phyloP scores from a whole-genome alignment of 2,329 filamentous ascomycete genomes.

The Volutella citrinella region DNA sequence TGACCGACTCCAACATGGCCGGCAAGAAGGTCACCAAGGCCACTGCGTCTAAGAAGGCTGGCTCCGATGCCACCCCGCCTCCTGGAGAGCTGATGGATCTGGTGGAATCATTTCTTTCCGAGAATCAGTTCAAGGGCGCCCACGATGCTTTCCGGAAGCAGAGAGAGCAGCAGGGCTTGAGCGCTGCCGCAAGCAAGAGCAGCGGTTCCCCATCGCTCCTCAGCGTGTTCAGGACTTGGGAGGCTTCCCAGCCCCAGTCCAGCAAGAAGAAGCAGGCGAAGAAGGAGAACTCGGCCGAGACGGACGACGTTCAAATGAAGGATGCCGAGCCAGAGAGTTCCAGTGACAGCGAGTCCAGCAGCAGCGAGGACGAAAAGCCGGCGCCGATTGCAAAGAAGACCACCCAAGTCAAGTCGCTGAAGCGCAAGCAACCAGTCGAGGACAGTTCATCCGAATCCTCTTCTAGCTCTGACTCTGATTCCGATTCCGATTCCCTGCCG shows the following conservation, averaged over 20 bases:
- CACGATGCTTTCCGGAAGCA: slow-evolving; percentile 63
- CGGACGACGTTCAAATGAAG: slow-evolving; percentile 46
- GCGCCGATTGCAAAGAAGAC: slow-evolving; percentile 18
- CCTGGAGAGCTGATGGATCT: slow-evolving; percentile 64
- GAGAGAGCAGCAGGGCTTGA: slow-evolving; percentile 51
- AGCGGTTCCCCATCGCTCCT: slow-evolving; percentile 40
- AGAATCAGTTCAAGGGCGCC: slow-evolving; percentile 62
- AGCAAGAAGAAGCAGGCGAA: slow-evolving; percentile 18
- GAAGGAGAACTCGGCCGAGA: slow-evolving; percentile 17
- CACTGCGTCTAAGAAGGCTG: slow-evolving; percentile 16
- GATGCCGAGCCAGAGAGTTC: slow-evolving; percentile 34
- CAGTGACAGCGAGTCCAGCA: slow-evolving; percentile 29
- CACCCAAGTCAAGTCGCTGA: slow-evolving; percentile 30
- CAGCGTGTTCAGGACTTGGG: slow-evolving; percentile 50
- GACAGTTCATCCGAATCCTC: slow-evolving; percentile 26
- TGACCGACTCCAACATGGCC: slow-evolving; percentile 30
- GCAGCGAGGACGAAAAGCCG: slow-evolving; percentile 22
- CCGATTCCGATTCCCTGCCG: slow-evolving; percentile 34
- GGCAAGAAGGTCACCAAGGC: slow-evolving; percentile 28
- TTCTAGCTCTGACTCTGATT: slow-evolving; percentile 34
- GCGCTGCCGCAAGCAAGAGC: slow-evolving; percentile 16
- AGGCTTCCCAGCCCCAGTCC: slow-evolving; percentile 26
- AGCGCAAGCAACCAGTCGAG: slow-evolving; percentile 38
- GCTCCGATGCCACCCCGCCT: slow-evolving; percentile 31
- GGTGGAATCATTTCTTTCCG: slow-evolving; percentile 63